Percentiles rank a stretch among this genome's conserved stretches.
phyloP scores from a whole-genome alignment of 106 monocot species.

The Alisma plantagoaquatica region DNA sequence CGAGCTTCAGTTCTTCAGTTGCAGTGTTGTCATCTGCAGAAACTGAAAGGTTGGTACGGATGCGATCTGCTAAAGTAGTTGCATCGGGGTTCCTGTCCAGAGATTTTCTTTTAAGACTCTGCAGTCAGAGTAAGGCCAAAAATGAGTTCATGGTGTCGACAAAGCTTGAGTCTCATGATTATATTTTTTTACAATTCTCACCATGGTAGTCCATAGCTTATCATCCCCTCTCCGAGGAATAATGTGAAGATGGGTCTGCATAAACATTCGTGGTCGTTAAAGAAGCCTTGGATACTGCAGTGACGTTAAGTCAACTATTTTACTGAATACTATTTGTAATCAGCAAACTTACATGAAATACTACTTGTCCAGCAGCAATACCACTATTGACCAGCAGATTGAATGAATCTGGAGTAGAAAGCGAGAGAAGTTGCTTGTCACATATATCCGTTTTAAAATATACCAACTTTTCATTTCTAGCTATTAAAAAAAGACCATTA shows the following conservation, averaged over 20 bases:
- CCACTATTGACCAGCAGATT: constrained; percentile 85
- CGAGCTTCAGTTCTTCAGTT: constrained; percentile 12
- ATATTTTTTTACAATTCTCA: constrained; percentile 14
- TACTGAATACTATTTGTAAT: not conserved
- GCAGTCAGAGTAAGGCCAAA: constrained; percentile 5
- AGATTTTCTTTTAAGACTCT: constrained; percentile 45
- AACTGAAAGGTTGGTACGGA: constrained; percentile 25
- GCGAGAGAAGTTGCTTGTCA: too few species aligned
- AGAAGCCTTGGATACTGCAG: not conserved
- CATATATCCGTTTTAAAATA: too few species aligned
- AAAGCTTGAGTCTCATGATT: not conserved
- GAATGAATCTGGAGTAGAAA: constrained; percentile 61
- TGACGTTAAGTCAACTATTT: not conserved
- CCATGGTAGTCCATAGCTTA: constrained; percentile 72
- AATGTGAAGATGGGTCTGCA: constrained; percentile 93
- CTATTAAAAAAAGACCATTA: too few species aligned
- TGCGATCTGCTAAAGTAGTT: constrained; percentile 21
- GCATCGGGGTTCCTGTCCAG: constrained; percentile 30
- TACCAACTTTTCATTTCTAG: too few species aligned
- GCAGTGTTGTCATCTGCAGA: constrained; percentile 2
- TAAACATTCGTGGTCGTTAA: not conserved
- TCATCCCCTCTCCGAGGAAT: constrained; percentile 85
- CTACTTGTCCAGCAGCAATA: constrained; percentile 89
- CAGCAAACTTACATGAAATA: constrained; percentile 75
- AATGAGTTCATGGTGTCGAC: not conserved